Conservation (phyloP, 768 basidiomycete species). For the Auricularia cornea region DNA sequence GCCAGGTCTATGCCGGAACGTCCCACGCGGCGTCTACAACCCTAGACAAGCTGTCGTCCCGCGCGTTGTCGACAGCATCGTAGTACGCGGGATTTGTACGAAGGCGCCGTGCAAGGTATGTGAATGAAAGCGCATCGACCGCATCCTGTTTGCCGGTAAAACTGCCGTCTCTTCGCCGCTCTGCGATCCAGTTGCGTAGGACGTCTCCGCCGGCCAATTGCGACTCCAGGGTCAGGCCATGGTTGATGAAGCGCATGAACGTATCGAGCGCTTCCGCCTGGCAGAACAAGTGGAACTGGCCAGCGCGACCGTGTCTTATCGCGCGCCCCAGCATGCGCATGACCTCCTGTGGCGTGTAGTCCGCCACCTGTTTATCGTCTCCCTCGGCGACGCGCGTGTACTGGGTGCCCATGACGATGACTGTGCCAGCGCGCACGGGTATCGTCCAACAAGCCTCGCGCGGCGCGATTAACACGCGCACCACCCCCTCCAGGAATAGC, state of each 20-base stretch:
- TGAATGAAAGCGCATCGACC: slow-evolving; percentile 71
- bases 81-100: slow-evolving; percentile 82
- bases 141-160: slow-evolving; percentile 54
- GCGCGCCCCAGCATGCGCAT: slow-evolving; percentile 90
- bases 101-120: slow-evolving; percentile 66
- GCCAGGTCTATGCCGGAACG: background rate
- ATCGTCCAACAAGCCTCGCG: slow-evolving; percentile 82
- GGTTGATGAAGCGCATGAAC: slow-evolving; percentile 73
- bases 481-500: slow-evolving; percentile 69
- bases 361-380: slow-evolving; percentile 59
- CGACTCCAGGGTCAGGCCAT: slow-evolving; percentile 89
- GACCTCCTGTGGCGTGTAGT: slow-evolving; percentile 75
- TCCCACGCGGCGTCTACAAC: slow-evolving; percentile 48
- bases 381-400: slow-evolving; percentile 47
- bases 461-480: slow-evolving; percentile 75
- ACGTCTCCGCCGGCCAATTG: slow-evolving; percentile 44
- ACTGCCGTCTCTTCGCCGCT: slow-evolving; percentile 28
- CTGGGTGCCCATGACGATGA: slow-evolving; percentile 91
- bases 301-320: slow-evolving; percentile 44
- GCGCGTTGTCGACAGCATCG: slow-evolving; percentile 38
- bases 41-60: slow-evolving; percentile 55
- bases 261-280: slow-evolving; percentile 79
- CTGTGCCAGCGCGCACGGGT: slow-evolving; percentile 73
- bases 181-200: slow-evolving; percentile 41
- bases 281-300: slow-evolving; percentile 81